These are phyloP conservation scores for Aspergillus campestris DNA, from an alignment of 495 filamentous ascomycete genomes.

Conservation along the genomic window DNA sequence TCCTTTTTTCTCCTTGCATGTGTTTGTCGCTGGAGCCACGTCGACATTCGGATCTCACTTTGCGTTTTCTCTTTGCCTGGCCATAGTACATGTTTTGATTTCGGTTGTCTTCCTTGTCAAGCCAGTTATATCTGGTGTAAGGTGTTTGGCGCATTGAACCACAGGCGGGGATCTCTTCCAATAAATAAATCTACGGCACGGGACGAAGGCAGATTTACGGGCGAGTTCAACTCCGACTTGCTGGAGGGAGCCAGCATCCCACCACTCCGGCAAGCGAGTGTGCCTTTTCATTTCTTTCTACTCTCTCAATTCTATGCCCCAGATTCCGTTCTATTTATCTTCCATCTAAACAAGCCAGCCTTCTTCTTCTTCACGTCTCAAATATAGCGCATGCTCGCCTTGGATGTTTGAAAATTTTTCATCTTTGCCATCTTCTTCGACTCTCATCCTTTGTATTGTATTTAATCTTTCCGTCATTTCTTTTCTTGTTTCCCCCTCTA, in stretches of 20 bases:
- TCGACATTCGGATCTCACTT: slow-evolving; percentile 7
- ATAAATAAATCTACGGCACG: slow-evolving; percentile 10
- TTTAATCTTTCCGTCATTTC: slow-evolving; percentile 8
- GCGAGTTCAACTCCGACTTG: slow-evolving; percentile 3
- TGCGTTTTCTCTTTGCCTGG: slow-evolving; percentile 6
- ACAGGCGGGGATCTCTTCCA: slow-evolving; percentile 9
- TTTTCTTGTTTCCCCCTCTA: background rate
- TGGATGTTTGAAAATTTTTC: background rate
- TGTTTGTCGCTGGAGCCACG: slow-evolving; percentile 10
- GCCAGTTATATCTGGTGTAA: slow-evolving; percentile 17
- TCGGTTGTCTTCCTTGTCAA: slow-evolving; percentile 14
- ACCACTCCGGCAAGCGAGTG: background rate
- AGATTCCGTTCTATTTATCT: slow-evolving; percentile 1
- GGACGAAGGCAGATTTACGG: slow-evolving; percentile 10
- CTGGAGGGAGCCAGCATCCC: slow-evolving; percentile 6
- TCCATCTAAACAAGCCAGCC: background rate
- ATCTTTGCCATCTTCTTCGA: background rate
- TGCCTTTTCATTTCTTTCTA: background rate
- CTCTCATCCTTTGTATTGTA: slow-evolving; percentile 12
- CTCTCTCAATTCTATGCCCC: slow-evolving; percentile 4
- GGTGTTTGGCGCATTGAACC: slow-evolving; percentile 20
- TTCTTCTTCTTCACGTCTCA: slow-evolving; percentile 1
- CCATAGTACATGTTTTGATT: slow-evolving; percentile 17
- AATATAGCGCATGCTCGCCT: background rate
- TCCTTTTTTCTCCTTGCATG: slow-evolving; percentile 8